Conservation (phyloP, 176 grass and related monocot genomes). For the Areca catechu region DNA sequence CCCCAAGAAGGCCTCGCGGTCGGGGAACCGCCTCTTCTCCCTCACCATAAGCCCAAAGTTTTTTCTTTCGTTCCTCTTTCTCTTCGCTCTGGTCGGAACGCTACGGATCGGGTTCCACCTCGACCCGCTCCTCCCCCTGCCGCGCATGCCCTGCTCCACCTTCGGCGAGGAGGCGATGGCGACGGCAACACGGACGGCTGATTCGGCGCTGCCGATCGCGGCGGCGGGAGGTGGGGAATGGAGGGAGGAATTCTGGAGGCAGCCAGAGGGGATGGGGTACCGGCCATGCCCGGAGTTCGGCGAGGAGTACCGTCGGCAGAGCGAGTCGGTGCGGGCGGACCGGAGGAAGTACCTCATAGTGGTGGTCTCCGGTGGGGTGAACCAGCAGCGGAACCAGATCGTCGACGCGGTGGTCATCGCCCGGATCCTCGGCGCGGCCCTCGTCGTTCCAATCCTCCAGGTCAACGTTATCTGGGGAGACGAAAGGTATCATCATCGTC, state of each 20-base stretch:
- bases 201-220: too few relatives aligned
- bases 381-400: constrained; percentile 47
- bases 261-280: constrained; percentile 38
- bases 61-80: constrained; percentile 20
- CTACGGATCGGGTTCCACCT: constrained; percentile 23
- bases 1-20: constrained; percentile 8
- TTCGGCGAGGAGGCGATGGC: too few relatives aligned
- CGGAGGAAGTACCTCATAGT: constrained; percentile 38
- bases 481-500: constrained; percentile 23
- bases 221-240: too few relatives aligned
- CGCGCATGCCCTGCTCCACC: constrained; percentile 8
- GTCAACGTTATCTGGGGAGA: constrained; percentile 47
- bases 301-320: constrained; percentile 27
- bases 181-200: too few relatives aligned
- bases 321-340: neutral
- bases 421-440: constrained; percentile 32
- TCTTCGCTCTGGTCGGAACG: constrained; percentile 19
- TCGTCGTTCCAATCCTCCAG: constrained; percentile 44
- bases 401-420: constrained; percentile 49
- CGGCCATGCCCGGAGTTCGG: constrained; percentile 34
- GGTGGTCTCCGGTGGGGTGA: constrained; percentile 38
- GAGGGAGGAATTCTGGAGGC: constrained; percentile 30
- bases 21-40: neutral
- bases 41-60: neutral
- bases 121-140: constrained; percentile 19